Evolutionary conservation across 2,329 filamentous ascomycete species (phyloP).

Genomic region (Alternaria conjuncta): DNA sequence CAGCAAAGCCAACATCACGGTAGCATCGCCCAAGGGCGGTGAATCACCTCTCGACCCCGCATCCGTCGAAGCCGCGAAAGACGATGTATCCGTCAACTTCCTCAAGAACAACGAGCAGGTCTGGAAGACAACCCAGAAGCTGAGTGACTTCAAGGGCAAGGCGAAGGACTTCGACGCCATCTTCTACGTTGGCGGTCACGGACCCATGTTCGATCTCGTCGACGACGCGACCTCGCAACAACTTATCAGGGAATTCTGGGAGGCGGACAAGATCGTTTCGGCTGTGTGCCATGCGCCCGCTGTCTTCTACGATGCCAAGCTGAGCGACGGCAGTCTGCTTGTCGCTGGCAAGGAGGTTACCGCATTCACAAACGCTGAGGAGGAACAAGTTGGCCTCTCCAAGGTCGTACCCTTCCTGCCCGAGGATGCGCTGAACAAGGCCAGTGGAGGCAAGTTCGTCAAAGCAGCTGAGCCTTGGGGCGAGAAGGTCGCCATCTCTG

Average conservation of each 20-base stretch:
- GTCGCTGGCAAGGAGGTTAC: slow-evolving; percentile 65
- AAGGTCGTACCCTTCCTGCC: slow-evolving; percentile 66
- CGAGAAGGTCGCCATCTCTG: slow-evolving; percentile 52
- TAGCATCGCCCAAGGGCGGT: slow-evolving; percentile 50
- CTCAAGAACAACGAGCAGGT: slow-evolving; percentile 61
- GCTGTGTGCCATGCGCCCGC: slow-evolving; percentile 75
- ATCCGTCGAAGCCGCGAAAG: slow-evolving; percentile 52
- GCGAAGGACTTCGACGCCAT: slow-evolving; percentile 67
- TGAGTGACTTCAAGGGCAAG: slow-evolving; percentile 63
- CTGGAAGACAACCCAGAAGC: slow-evolving; percentile 68
- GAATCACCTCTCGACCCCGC: slow-evolving; percentile 47
- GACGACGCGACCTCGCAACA: slow-evolving; percentile 63
- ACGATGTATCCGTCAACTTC: slow-evolving; percentile 53
- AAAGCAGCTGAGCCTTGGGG: slow-evolving; percentile 61
- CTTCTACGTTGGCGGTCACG: slow-evolving; percentile 66
- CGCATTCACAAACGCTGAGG: slow-evolving; percentile 65
- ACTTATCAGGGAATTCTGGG: slow-evolving; percentile 68
- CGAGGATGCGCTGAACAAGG: slow-evolving; percentile 60
- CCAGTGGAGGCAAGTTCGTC: slow-evolving; percentile 61
- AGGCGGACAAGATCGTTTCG: slow-evolving; percentile 66
- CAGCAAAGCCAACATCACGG: slow-evolving; percentile 46
- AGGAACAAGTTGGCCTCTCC: slow-evolving; percentile 54
- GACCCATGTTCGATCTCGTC: slow-evolving; percentile 72
- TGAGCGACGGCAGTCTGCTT: slow-evolving; percentile 58
- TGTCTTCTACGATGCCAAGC: slow-evolving; percentile 65